Conservation (phyloP, 768 basidiomycete species). For the Lenzites betulinus region DNA sequence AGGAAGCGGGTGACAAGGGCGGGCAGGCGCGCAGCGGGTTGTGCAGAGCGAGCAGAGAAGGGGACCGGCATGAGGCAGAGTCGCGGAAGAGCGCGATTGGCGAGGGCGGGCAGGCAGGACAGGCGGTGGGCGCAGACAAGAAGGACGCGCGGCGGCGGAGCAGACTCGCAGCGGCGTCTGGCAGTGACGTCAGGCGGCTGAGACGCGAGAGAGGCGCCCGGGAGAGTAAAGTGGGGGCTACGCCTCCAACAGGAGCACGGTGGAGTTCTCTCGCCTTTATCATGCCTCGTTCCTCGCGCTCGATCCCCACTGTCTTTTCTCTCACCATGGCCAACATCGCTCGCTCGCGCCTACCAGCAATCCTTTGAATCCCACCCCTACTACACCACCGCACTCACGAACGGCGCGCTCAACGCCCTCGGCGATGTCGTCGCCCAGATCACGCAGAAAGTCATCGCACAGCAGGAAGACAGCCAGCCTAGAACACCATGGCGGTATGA, state of each 20-base stretch:
- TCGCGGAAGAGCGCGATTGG: too few species aligned
- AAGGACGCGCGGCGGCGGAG: conserved; percentile 8
- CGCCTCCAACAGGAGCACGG: conserved; percentile 11
- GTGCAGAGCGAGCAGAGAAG: too few species aligned
- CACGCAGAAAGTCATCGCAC: conserved; percentile 48
- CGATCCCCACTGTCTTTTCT: conserved; percentile 9
- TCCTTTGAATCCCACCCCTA: conserved; percentile 76
- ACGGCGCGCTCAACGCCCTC: conserved; percentile 71
- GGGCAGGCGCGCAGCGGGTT: too few species aligned
- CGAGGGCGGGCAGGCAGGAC: too few species aligned
- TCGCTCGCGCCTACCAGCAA: conserved; percentile 72
- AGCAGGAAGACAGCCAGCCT: conserved; percentile 15
- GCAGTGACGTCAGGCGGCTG: conserved; percentile 17
- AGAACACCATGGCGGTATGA: conserved; percentile 51
- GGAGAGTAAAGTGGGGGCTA: neutral
- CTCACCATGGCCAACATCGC: conserved; percentile 59
- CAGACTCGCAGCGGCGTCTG: conserved; percentile 13
- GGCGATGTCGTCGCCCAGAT: conserved; percentile 78
- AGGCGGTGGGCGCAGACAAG: too few species aligned
- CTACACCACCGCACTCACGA: conserved; percentile 72
- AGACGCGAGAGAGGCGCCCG: neutral
- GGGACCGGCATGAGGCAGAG: too few species aligned
- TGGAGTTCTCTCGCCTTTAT: conserved; percentile 8
- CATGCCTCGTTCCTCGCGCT: neutral
- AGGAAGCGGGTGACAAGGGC: too few species aligned